Base-by-base conservation (phyloP, 2,329 filamentous ascomycete genomes). In the Colletotrichum lupini region DNA sequence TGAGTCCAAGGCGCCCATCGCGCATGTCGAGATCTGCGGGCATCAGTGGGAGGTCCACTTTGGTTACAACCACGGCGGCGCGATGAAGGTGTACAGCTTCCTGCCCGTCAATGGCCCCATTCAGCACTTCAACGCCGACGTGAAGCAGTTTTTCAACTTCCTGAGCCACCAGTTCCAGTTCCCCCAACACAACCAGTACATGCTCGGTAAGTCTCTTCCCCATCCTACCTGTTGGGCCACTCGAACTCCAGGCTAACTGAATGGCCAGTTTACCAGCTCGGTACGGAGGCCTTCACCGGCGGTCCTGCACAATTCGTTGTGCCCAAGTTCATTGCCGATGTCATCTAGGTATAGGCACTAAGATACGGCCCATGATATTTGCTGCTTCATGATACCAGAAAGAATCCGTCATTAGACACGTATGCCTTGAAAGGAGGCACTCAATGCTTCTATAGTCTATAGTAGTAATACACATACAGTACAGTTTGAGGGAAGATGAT, bases 1-100 rank as follows among this genome's bases (percentile, higher is more conserved):
- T 30, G 69, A 73, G 53, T 64, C 68, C 57, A 75, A 73, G 67
- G 58, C 59, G 58, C 74, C 74, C 62, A 73, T 75, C 37, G 74
- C 68, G 16, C 65, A 66, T 9, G 66, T 75, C 28, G 64, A 75
- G 22, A 73, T 75, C 12, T 65, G 35, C n/a, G 73, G 74, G 0
- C 73, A 83, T 42, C 81, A 76, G 53, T 92, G 86, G 85, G 85
- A 88, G 62, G 80, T 92, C 56, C 91, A 86, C 79, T 84, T 83
- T 63, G 90, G 90, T 14, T 82, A 81, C 24, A 91, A 91, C 49
- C 74, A 75, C 53, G 74, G 73, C 75, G 87, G 87, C 30, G 77
- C 80, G 55, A 90, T 84, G 79, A 87, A 85, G 6, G 89, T 92
- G 7, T 91, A 86, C 81, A 88, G 85, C 76, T 92, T 80, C 75